Evolutionary conservation across 2,329 filamentous ascomycete genomes (phyloP).

Genomic region (Ascochyta clinopodiicola): DNA sequence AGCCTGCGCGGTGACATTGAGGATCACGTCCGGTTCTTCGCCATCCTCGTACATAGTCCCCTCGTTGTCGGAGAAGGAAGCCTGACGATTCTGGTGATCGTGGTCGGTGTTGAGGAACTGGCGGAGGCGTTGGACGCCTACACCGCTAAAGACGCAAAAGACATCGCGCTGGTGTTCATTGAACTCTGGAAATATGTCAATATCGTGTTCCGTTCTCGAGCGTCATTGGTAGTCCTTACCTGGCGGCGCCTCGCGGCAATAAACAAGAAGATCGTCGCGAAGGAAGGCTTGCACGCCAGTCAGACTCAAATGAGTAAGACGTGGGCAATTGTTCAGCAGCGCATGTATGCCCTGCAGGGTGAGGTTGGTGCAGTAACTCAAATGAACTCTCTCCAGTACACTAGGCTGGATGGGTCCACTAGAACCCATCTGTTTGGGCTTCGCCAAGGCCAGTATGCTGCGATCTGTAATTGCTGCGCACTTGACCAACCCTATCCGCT

Average conservation of each 20-base stretch:
- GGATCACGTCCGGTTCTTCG: constrained; percentile 44
- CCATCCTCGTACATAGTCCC: constrained; percentile 41
- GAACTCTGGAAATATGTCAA: constrained; percentile 67
- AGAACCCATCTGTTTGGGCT: constrained; percentile 62
- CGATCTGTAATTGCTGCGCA: constrained; percentile 88
- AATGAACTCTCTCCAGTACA: constrained; percentile 86
- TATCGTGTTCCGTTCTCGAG: not conserved
- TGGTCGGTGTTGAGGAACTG: constrained; percentile 71
- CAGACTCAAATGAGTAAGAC: constrained; percentile 90
- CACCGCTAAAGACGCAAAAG: constrained; percentile 96
- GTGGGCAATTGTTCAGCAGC: constrained; percentile 87
- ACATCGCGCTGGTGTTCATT: constrained; percentile 93
- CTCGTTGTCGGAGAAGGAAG: constrained; percentile 31
- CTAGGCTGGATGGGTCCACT: constrained; percentile 67
- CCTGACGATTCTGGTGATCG: constrained; percentile 23
- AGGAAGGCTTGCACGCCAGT: constrained; percentile 94
- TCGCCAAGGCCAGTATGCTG: constrained; percentile 84
- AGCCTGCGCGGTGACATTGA: constrained; percentile 46
- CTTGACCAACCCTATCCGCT: constrained; percentile 94
- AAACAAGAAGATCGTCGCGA: constrained; percentile 80
- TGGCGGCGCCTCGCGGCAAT: constrained; percentile 83
- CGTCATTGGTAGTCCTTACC: constrained; percentile 54
- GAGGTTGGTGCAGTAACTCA: constrained; percentile 91
- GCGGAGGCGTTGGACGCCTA: constrained; percentile 78
- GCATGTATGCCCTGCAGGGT: constrained; percentile 84